These are phyloP conservation scores for Syncephalis fuscata DNA, from an alignment of 371 early-diverging fungal genomes.

Conservation along the genomic window DNA sequence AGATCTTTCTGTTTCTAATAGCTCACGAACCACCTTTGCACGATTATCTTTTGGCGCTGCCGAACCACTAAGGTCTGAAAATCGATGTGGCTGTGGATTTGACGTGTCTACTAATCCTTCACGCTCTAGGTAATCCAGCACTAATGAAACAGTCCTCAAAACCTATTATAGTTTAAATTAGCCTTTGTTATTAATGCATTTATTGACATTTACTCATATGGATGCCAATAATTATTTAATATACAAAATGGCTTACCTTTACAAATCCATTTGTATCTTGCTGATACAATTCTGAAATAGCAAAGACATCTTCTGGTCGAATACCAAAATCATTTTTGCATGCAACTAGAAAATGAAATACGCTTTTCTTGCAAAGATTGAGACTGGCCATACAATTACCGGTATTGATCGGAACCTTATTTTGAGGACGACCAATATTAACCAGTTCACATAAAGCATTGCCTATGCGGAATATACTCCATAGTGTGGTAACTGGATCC, in stretches of 20 bases:
- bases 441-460: constrained; percentile 67
- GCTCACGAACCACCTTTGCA: constrained; percentile 70
- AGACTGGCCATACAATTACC: constrained; percentile 40
- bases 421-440: constrained; percentile 51
- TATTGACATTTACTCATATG: too few relatives aligned
- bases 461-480: constrained; percentile 81
- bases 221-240: constrained; percentile 1
- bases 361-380: constrained; percentile 68
- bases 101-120: constrained; percentile 37
- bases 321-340: constrained; percentile 48
- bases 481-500: constrained; percentile 76
- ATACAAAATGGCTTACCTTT: constrained; percentile 42
- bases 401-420: constrained; percentile 21
- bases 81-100: constrained; percentile 23
- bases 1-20: constrained; percentile 87
- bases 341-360: constrained; percentile 62
- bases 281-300: constrained; percentile 74
- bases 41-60: constrained; percentile 62
- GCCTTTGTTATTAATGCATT: not conserved
- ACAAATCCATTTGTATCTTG: constrained; percentile 93
- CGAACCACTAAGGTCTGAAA: constrained; percentile 15
- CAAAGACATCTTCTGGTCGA: constrained; percentile 63
- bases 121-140: constrained; percentile 49
- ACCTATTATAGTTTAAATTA: constrained; percentile 11
- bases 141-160: constrained; percentile 48